Evolutionary conservation across 164 flowering plant species (phyloP), one percentile per base, ranked within the genome.

Genomic region (Vitis rotundifolia): DNA sequence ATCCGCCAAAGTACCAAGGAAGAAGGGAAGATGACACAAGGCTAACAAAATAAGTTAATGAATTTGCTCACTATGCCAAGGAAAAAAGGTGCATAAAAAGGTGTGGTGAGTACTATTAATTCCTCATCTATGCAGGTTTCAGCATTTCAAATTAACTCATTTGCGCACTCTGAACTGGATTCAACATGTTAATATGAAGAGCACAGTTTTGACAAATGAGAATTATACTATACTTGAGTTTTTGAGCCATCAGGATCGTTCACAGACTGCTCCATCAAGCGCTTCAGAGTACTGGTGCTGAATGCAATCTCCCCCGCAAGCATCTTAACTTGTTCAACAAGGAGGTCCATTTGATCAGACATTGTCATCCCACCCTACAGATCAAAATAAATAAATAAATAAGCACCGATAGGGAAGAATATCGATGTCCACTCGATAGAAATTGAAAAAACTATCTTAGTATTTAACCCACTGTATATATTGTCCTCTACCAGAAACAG

Each of bases 261-360:
- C 18, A 71, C 86, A 76, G 98, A 92, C 82, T 93, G 99, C 69
- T 93, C 99, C 67, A 85, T 81, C 80, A 96, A 78, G 53, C 99
- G 97, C 79, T 96, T 96, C 60, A 96, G 80, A 49, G 95, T 88
- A 78, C 99, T 96, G 59, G 95, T 88, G 78, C 95, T 84, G 67
- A 96, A 89, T 29, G 98, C 99, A 76, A 93, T 92, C 83, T 96
- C 99, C 29, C 98, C 99, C 74, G 98, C 97, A 78, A 96, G 97
- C 97, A 96, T 93, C 84, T 96, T 96, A 15, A 94, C 96, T 80
- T 96, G 99, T 82, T 96, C 99, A 69, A 85, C 90, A 68, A 93
- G 86, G 64, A 96, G 94, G 73, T 96, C 99, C 89, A 92, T 85
- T 80, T 93, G 86, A 82, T 96, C 99, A 28, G 97, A 79, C 78